A percentile compares a stretch with the other conserved stretches of the same genome.
These are phyloP conservation scores for Suillus fuscotomentosus DNA, from an alignment of 768 basidiomycete genomes.

Conservation along the genomic window DNA sequence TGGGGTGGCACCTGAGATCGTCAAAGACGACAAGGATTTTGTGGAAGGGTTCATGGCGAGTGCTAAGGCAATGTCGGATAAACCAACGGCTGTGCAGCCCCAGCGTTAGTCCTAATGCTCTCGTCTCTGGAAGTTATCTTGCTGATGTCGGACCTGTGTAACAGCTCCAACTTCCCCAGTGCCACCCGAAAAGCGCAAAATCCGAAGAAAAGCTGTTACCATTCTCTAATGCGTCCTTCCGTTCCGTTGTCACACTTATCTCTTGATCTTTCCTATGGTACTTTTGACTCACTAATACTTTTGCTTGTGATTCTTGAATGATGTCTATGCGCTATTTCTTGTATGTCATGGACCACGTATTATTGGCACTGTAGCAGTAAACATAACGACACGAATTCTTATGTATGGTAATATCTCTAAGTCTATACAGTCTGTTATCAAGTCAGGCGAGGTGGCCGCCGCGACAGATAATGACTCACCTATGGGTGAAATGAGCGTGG, in stretches of 20 bases:
- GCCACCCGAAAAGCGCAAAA: constrained; percentile 25
- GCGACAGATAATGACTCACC: constrained; percentile 20
- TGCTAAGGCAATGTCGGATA: constrained; percentile 6
- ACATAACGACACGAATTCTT: constrained; percentile 7
- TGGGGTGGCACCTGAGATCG: constrained; percentile 31
- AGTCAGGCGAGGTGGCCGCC: constrained; percentile 10
- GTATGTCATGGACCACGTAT: neutral
- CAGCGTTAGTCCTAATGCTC: constrained; percentile 7
- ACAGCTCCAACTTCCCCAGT: constrained; percentile 1
- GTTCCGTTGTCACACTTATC: neutral
- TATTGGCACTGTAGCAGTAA: constrained; percentile 3
- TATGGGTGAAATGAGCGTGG: constrained; percentile 8
- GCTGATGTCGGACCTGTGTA: neutral
- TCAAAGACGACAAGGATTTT: constrained; percentile 33
- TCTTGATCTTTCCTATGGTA: constrained; percentile 2
- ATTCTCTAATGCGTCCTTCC: constrained; percentile 19
- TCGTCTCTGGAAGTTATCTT: neutral
- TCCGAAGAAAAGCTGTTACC: constrained; percentile 26
- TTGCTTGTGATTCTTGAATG: neutral
- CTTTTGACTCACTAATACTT: constrained; percentile 1
- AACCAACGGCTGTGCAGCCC: neutral
- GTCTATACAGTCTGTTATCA: constrained; percentile 5
- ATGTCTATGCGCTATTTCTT: constrained; percentile 3
- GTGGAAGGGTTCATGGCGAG: constrained; percentile 29
- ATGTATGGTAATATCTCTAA: constrained; percentile 9